phyloP scores from a whole-genome alignment of 371 early-diverging fungal species.

The Rhizopus stolonifer region DNA sequence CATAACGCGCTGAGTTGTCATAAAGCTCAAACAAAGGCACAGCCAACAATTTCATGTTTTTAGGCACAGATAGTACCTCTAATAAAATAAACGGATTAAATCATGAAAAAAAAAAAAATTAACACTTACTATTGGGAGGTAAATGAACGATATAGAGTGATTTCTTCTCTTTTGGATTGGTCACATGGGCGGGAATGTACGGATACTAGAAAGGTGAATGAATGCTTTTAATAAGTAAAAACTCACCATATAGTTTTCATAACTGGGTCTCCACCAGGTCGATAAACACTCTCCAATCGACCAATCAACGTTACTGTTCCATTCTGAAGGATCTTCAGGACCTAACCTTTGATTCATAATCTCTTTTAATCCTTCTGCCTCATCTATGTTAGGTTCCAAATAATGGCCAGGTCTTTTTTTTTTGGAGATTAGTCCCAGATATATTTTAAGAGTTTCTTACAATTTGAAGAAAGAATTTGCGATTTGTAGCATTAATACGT shows the following conservation, averaged over 20 bases:
- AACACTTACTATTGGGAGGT: slow-evolving; percentile 69
- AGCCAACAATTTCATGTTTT: slow-evolving; percentile 77
- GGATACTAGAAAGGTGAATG: slow-evolving; percentile 61
- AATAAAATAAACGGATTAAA: not conserved
- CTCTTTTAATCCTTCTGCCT: slow-evolving; percentile 65
- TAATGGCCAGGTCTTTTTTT: slow-evolving; percentile 69
- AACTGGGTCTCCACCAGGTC: slow-evolving; percentile 80
- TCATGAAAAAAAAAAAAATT: not conserved
- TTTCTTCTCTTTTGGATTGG: slow-evolving; percentile 77
- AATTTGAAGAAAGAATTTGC: slow-evolving; percentile 76
- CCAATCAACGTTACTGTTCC: slow-evolving; percentile 56
- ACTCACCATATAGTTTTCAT: slow-evolving; percentile 74
- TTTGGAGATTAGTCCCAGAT: not conserved
- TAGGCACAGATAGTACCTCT: slow-evolving; percentile 78
- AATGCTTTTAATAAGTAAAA: not conserved
- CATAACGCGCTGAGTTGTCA: slow-evolving; percentile 74
- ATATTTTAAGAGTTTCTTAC: slow-evolving; percentile 23
- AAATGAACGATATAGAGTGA: slow-evolving; percentile 72
- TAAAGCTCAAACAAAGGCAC: slow-evolving; percentile 84
- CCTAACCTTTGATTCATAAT: slow-evolving; percentile 58
- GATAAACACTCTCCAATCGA: slow-evolving; percentile 71
- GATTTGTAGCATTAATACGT: slow-evolving; percentile 77
- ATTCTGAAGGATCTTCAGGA: slow-evolving; percentile 32
- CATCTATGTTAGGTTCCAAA: slow-evolving; percentile 71
- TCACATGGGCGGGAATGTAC: slow-evolving; percentile 78